A percentile compares a stretch with the other conserved stretches of the same genome.
These are phyloP conservation scores for Emergomyces africanus DNA, from an alignment of 2,329 filamentous ascomycete species.

Conservation along the genomic window DNA sequence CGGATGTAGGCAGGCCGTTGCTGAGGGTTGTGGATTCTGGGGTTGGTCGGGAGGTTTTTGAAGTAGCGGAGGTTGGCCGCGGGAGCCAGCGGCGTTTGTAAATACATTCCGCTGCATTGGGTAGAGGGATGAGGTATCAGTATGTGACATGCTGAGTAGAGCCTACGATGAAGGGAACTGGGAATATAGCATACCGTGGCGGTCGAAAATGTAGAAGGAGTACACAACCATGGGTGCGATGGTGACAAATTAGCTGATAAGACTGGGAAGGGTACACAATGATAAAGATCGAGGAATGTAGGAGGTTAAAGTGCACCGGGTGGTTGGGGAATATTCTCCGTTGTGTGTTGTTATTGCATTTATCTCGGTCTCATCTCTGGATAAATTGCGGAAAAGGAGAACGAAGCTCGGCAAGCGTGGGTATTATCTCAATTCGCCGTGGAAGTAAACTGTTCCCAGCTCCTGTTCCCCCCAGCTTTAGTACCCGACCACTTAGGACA, in stretches of 20 bases:
- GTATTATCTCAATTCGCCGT: neutral
- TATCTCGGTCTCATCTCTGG: neutral
- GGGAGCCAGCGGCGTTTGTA: constrained; percentile 80
- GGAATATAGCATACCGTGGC: constrained; percentile 58
- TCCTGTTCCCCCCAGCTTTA: neutral
- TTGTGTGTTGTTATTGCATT: neutral
- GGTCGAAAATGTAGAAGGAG: constrained; percentile 98
- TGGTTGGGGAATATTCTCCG: neutral
- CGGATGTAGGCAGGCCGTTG: constrained; percentile 28
- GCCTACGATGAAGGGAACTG: neutral
- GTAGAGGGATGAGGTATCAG: neutral
- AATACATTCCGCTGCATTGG: constrained; percentile 73
- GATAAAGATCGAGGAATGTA: neutral
- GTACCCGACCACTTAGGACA: too few species aligned
- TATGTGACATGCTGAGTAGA: neutral
- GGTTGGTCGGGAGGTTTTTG: constrained; percentile 24
- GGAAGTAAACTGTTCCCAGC: neutral
- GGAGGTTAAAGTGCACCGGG: neutral
- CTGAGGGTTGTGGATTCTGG: constrained; percentile 28
- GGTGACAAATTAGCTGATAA: too few species aligned
- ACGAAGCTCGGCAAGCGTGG: too few species aligned
- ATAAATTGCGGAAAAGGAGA: too few species aligned
- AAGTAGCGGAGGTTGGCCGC: constrained; percentile 33
- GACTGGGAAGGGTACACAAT: too few species aligned
- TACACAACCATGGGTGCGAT: constrained; percentile 68